Evolutionary conservation across 2,329 filamentous ascomycete species (phyloP), one percentile per base, ranked within the genome.

Genomic region (Penicillium brevicompactum): DNA sequence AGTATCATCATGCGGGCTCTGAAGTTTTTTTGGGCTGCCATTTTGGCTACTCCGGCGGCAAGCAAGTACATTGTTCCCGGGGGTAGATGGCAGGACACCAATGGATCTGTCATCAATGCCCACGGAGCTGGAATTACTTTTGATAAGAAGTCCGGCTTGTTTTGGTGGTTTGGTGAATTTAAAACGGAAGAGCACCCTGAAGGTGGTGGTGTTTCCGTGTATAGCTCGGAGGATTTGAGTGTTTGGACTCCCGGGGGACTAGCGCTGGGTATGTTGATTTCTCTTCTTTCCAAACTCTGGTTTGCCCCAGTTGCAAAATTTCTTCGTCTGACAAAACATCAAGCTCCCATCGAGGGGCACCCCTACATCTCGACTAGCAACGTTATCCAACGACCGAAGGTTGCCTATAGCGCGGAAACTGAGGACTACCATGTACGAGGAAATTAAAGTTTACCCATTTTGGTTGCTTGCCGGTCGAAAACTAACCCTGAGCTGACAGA

Each of bases 321-420:
- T 9, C 31, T 6, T n/a, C 21, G 6, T 11, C 30, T 44, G 0
- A 22, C 6, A 9, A 41, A 5, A 18, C 10, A 11, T 9, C 16
- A 16, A 77, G 80, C 78, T 48, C 81, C 84, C 1, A 72, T 84
- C 24, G 73, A 81, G 31, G 83, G 78, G 0, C 81, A 86, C 55
- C 75, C 78, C 0, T 82, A 82, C 58, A 82, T 87, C 44, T 80
- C 80, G 0, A 79, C 82, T 0, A 67, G 79, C 3, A 80, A 78
- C 59, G 82, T 87, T 43, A 87, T 87, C 27, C 84, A 87, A 63
- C 73, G 84, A 14, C 84, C 84, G 0, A 87, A 87, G 60, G 84
- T 87, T 2, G 78, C 84, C 1, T 86, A 83, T 60, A 85, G 82
- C 59, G 72, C 84, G 46, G 74, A 74, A 2, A 78, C 80, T 0